Evolutionary conservation across 1,139 yeast genomes (phyloP), one percentile per base, ranked within the genome.

Genomic region (Magnusiomyces sp.): DNA sequence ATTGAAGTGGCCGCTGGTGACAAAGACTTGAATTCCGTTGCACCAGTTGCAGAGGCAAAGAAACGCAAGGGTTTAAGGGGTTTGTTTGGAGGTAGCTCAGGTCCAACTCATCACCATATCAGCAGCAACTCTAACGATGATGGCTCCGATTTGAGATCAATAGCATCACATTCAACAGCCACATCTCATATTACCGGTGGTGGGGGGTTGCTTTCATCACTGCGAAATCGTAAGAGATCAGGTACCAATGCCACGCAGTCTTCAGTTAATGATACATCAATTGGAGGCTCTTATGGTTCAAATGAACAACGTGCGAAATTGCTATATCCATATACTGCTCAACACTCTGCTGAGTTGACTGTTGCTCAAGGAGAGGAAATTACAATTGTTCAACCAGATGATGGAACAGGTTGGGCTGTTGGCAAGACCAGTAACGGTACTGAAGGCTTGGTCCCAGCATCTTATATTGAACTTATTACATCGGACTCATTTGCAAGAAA

Each of bases 391-490:
- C 80, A 77, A 47, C 70, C 70, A 2, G 97, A 92, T 64, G 92
- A 86, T 58, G 97, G 97, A 0, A 81, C 92, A 6, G 99, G 99
- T 0, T 94, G 99, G 99, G 83, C 95, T 0, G 66, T 69, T 58
- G 77, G 83, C 59, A 55, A 67, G 50, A 72, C 83, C 57, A 57
- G 70, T 48, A 72, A 83, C 57, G 54, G 56, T 4, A 62, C 65
- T 10, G 70, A 70, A 46, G 99, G 99, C 0, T 71, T 92, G 32
- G 97, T 90, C 2, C 99, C 99, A 1, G 81, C 95, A 0, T 68
- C 85, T 0, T 94, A 94, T 61, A 67, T 90, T n/a, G 81, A 81
- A 56, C 65, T 83, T 13, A 44, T 54, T 9, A 5, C 17, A n/a
- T 13, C 17, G 5, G 16, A 14, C n/a, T n/a, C 16, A 14, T n/a